Evolutionary conservation across 495 filamentous ascomycete genomes (phyloP), one percentile per base, ranked within the genome.

Genomic region (Annulohypoxylon stygium): DNA sequence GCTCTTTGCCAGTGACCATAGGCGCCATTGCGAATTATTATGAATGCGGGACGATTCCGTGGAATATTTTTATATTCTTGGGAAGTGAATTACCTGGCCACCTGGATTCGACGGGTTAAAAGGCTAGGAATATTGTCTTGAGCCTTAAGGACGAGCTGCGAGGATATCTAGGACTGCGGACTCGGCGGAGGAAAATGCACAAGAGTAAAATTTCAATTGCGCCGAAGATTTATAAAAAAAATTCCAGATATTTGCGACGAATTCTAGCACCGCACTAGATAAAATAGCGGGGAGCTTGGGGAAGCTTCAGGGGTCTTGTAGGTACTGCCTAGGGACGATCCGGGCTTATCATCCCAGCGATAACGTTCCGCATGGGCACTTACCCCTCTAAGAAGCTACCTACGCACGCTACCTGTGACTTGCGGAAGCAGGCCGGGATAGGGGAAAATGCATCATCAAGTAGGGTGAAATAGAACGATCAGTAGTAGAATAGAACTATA

Each of bases 1-100:
- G 96, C 89, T 97, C 93, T 87, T 86, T 79, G 87, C 87, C 79
- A 30, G 76, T 67, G 70, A 81, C 81, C 65, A 81, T 76, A 20
- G 82, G 78, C 45, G 87, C 84, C 86, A 88, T 88, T 61, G 71
- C 79, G 76, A 69, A 64, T 43, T 67, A 68, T 9, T 57, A 10
- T 16, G 36, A 60, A 55, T 34, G 39, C 25, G 45, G 43, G 61
- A 71, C 18, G 23, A 71, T 45, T 23, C 50, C n/a, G 39, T 12
- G 39, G 45, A 39, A 39, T 43, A 23, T 53, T 25, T 12, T 5
- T 47, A 47, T 30, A 33, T 54, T 54, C 25, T 16, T 30, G 9
- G 33, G 18, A 26, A 65, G 37, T 65, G 16, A 23, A 53, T 11
- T 39, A 41, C 25, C 20, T 58, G n/a, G 25, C 7, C 18, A 14